Evolutionary conservation across 768 basidiomycete species (phyloP).

Genomic region (Ramaria rubella): DNA sequence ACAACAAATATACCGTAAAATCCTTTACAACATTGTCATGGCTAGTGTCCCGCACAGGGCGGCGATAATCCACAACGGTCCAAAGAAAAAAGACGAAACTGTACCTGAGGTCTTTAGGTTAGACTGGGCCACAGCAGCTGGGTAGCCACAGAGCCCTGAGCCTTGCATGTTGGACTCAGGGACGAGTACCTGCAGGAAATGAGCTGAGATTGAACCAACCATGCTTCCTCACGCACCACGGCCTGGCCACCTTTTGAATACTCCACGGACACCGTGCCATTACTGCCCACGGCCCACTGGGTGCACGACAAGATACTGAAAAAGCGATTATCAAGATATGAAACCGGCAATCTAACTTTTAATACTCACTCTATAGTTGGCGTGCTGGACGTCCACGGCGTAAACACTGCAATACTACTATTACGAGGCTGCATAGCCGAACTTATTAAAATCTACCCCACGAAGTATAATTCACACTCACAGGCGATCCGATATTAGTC

Average conservation of each 20-base stretch:
- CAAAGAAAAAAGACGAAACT: not conserved
- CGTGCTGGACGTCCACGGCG: constrained; percentile 43
- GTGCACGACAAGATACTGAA: constrained; percentile 55
- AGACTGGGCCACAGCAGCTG: constrained; percentile 24
- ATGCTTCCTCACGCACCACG: constrained; percentile 27
- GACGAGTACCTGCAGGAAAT: constrained; percentile 28
- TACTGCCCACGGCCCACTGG: constrained; percentile 63
- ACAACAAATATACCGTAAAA: no score
- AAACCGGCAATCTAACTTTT: not conserved
- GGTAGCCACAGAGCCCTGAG: constrained; percentile 36
- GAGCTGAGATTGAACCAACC: not conserved
- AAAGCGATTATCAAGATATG: not conserved
- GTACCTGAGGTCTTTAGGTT: not conserved
- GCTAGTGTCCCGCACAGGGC: not conserved
- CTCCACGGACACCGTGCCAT: constrained; percentile 52
- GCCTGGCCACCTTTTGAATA: constrained; percentile 61
- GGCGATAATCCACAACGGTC: not conserved
- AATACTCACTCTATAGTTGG: constrained; percentile 49
- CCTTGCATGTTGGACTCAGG: constrained; percentile 30
- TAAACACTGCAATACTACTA: constrained; percentile 49
- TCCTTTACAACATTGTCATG: not conserved
- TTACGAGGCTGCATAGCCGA: constrained; percentile 45
- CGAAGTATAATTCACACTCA: constrained; percentile 25
- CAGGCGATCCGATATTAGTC: constrained; percentile 72
- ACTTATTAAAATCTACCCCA: not conserved